phyloP scores from a whole-genome alignment of 2,329 filamentous ascomycete species.

The Pestalotiopsis sp. region DNA sequence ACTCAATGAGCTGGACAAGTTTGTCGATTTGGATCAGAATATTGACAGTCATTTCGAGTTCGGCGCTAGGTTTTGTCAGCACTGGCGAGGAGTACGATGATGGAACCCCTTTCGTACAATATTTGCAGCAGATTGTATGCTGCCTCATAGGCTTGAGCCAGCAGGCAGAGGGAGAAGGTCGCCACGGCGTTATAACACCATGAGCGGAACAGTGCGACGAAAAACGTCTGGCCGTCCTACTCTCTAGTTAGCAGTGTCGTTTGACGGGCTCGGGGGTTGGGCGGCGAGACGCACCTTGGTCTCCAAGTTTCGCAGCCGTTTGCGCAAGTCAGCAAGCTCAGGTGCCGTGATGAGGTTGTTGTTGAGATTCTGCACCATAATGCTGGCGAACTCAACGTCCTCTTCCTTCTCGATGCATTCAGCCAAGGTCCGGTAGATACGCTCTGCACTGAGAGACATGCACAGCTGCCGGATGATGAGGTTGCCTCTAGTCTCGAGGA shows the following conservation, averaged over 20 bases:
- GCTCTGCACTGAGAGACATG: conserved; percentile 87
- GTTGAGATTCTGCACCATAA: conserved; percentile 99
- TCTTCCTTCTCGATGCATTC: conserved; percentile 98
- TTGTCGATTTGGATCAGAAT: conserved; percentile 99
- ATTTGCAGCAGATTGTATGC: conserved; percentile 95
- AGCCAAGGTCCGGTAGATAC: conserved; percentile 92
- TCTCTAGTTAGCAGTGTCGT: conserved; percentile 7
- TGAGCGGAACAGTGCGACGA: conserved; percentile 89
- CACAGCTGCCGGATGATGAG: conserved; percentile 95
- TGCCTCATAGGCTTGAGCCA: conserved; percentile 97
- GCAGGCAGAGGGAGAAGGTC: conserved; percentile 91
- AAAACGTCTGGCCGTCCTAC: conserved; percentile 91
- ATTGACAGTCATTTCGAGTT: conserved; percentile 98
- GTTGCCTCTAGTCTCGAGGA: conserved; percentile 91
- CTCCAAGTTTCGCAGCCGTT: conserved; percentile 86
- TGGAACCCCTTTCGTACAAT: conserved; percentile 61
- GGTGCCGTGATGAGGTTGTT: conserved; percentile 98
- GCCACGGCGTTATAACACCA: conserved; percentile 99
- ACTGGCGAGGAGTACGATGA: neutral
- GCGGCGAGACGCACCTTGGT: conserved; percentile 59
- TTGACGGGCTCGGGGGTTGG: neutral
- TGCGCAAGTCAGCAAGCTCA: conserved; percentile 86
- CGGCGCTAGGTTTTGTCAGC: conserved; percentile 63
- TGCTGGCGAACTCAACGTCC: conserved; percentile 97
- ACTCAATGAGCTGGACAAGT: conserved; percentile 93